These are phyloP conservation scores for Jimgerdemannia lactiflua DNA, from an alignment of 192 early-diverging fungal species.

Conservation along the genomic window DNA sequence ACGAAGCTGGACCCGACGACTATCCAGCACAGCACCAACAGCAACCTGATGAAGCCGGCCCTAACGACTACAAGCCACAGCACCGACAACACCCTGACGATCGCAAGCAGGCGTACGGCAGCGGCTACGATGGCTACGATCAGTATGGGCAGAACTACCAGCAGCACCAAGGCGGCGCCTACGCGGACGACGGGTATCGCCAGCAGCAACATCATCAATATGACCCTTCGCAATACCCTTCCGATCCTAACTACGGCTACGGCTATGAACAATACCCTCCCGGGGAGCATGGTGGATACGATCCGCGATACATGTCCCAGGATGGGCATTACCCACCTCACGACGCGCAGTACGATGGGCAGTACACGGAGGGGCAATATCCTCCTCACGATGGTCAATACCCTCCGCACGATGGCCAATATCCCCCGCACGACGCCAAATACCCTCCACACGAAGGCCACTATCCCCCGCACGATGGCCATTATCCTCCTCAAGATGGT, in stretches of 20 bases:
- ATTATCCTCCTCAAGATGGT: neutral
- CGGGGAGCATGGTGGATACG: neutral
- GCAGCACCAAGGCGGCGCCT: neutral
- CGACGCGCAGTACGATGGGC: neutral
- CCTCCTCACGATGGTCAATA: neutral
- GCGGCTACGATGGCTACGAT: neutral
- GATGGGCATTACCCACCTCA: neutral
- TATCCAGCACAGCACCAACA: neutral
- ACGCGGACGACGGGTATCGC: neutral
- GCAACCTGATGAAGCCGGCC: neutral
- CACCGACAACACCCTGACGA: neutral
- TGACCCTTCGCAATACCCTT: neutral
- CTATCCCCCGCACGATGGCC: neutral
- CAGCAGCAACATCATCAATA: neutral
- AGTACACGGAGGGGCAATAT: constrained; percentile 2
- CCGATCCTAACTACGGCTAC: neutral
- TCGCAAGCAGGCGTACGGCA: neutral
- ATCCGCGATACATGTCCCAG: neutral
- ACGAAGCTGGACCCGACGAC: neutral
- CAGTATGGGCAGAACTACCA: neutral
- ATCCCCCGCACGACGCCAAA: neutral
- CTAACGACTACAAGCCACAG: neutral
- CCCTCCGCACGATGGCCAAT: constrained; percentile 3
- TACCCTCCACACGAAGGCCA: neutral
- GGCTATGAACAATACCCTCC: neutral